A percentile compares a stretch with the other conserved stretches of the same genome.
These are phyloP conservation scores for Prunus yedoensis DNA, from an alignment of 331 rosid species.

Conservation along the genomic window DNA sequence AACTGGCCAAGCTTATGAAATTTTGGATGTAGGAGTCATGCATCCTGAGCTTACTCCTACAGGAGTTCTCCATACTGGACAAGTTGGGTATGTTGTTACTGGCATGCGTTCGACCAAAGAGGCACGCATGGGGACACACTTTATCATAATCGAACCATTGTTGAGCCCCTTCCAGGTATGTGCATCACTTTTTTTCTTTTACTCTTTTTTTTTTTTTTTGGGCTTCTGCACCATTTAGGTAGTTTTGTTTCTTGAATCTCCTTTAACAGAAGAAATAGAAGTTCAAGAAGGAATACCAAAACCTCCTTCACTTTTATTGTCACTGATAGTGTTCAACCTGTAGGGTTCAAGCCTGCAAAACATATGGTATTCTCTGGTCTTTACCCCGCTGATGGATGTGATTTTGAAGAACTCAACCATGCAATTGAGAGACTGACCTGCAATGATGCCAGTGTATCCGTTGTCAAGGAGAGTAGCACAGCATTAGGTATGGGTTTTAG, in stretches of 20 bases:
- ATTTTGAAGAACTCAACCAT: slow-evolving; percentile 86
- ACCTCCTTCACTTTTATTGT: slow-evolving; percentile 7
- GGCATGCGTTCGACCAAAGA: slow-evolving; percentile 99
- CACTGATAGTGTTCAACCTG: slow-evolving; percentile 26
- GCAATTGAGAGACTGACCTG: slow-evolving; percentile 91
- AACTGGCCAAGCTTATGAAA: slow-evolving; percentile 76
- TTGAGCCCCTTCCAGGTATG: slow-evolving; percentile 78
- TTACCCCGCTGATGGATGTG: slow-evolving; percentile 95
- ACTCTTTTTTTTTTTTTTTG: no score
- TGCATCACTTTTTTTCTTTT: slow-evolving; percentile 3
- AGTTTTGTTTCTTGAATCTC: not conserved
- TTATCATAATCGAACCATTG: slow-evolving; percentile 44
- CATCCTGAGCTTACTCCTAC: slow-evolving; percentile 91
- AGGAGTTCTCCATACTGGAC: slow-evolving; percentile 80
- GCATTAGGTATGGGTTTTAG: slow-evolving; percentile 96
- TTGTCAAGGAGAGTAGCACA: slow-evolving; percentile 82
- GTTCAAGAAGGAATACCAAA: not conserved
- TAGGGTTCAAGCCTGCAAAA: slow-evolving; percentile 89
- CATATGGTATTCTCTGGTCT: slow-evolving; percentile 99
- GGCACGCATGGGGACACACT: slow-evolving; percentile 95
- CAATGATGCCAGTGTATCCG: slow-evolving; percentile 91
- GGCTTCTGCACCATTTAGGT: not conserved
- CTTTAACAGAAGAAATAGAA: not conserved
- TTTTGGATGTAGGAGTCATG: slow-evolving; percentile 88
- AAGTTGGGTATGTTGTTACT: slow-evolving; percentile 91